Evolutionary conservation across 1,284 basidiomycete species (phyloP).

Genomic region (Psilocybe mexicana): DNA sequence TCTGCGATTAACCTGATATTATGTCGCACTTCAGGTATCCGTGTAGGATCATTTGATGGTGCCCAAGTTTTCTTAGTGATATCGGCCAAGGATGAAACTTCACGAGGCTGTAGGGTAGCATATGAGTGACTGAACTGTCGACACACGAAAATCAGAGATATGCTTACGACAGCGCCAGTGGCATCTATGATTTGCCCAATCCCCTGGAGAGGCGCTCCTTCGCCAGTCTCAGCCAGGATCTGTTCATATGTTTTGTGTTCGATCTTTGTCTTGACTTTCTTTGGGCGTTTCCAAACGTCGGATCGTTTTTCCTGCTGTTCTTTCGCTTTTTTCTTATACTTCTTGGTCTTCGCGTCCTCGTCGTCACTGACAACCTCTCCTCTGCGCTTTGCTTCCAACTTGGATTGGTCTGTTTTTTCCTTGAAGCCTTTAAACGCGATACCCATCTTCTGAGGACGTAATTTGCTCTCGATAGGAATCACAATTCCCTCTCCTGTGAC

Average conservation of each 20-base stretch:
- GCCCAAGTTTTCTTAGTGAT: constrained; percentile 81
- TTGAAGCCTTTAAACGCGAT: constrained; percentile 86
- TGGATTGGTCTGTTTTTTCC: constrained; percentile 87
- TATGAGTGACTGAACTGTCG: constrained; percentile 8
- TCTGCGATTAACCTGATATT: constrained; percentile 89
- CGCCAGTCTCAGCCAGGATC: constrained; percentile 83
- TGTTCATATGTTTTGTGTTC: constrained; percentile 96
- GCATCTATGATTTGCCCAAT: constrained; percentile 91
- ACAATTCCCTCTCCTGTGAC: constrained; percentile 81
- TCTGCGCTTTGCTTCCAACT: constrained; percentile 74
- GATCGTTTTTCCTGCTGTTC: constrained; percentile 61
- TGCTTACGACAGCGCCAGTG: constrained; percentile 83
- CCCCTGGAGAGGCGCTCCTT: constrained; percentile 53
- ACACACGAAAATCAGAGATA: constrained; percentile 7
- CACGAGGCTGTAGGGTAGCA: constrained; percentile 57
- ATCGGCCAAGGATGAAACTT: constrained; percentile 81
- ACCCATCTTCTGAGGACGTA: constrained; percentile 83
- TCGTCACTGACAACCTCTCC: constrained; percentile 80
- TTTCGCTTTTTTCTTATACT: constrained; percentile 49
- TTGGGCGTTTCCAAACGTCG: constrained; percentile 80
- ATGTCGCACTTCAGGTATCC: constrained; percentile 94
- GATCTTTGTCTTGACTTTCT: constrained; percentile 80
- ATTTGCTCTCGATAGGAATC: constrained; percentile 82
- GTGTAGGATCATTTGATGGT: constrained; percentile 80
- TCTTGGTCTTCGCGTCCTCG: constrained; percentile 52